These are phyloP conservation scores for Nemania sp. DNA, from an alignment of 2,329 filamentous ascomycete species.

Conservation along the genomic window DNA sequence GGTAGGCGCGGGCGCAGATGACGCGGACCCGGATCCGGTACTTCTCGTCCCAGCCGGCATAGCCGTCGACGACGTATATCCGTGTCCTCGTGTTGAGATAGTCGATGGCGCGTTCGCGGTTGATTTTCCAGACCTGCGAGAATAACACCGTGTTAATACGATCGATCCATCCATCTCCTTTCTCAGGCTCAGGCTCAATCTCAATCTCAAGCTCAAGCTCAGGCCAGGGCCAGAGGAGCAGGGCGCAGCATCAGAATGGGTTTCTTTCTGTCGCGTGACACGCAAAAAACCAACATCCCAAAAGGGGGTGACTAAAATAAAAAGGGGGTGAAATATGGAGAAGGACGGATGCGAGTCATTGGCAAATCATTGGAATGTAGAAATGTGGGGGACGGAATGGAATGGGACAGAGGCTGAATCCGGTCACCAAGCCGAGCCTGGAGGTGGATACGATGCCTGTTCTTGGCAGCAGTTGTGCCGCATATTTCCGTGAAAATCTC, in stretches of 20 bases:
- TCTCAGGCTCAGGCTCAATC: no score
- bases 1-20: constrained; percentile 97
- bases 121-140: constrained; percentile 94
- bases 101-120: constrained; percentile 97
- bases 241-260: no score
- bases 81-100: constrained; percentile 99
- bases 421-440: constrained; percentile 4
- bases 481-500: constrained; percentile 29
- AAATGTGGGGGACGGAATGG: constrained; percentile 13
- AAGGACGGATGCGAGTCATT: constrained; percentile 5
- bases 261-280: constrained; percentile 17
- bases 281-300: neutral
- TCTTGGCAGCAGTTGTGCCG: constrained; percentile 33
- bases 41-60: constrained; percentile 96
- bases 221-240: no score
- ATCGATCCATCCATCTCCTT: no score
- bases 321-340: neutral
- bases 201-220: no score
- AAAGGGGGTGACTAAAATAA: no score
- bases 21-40: constrained; percentile 98
- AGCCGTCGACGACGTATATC: constrained; percentile 98
- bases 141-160: constrained; percentile 12
- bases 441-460: constrained; percentile 25
- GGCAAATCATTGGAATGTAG: constrained; percentile 14
- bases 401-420: neutral